These are phyloP conservation scores for Rhizopus sp. DNA, from an alignment of 371 early-diverging fungal genomes.

Conservation along the genomic window DNA sequence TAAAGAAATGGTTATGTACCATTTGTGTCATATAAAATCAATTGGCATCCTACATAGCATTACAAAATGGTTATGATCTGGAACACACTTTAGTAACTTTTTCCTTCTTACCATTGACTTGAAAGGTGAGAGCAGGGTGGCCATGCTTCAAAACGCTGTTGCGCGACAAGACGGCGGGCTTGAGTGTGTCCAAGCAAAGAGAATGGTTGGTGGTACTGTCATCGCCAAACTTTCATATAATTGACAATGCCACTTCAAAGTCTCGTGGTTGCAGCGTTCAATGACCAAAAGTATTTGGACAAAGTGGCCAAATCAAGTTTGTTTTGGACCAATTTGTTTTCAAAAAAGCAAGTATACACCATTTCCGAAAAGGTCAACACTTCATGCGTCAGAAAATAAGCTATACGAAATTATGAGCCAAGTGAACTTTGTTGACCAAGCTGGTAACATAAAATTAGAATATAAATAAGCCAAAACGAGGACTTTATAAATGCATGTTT, in stretches of 20 bases:
- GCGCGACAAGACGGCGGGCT: constrained; percentile 6
- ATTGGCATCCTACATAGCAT: constrained; percentile 17
- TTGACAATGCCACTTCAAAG: too few species aligned
- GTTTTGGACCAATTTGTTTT: too few species aligned
- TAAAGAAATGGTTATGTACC: constrained; percentile 31
- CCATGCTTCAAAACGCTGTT: constrained; percentile 8
- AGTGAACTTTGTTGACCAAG: too few species aligned
- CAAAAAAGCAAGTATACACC: too few species aligned
- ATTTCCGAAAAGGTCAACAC: too few species aligned
- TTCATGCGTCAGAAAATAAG: too few species aligned
- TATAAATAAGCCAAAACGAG: too few species aligned
- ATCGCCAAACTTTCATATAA: constrained; percentile 26
- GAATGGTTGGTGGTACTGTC: constrained; percentile 31
- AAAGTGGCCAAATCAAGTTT: constrained; percentile 11
- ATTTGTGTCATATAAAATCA: constrained; percentile 35
- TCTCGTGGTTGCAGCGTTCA: too few species aligned
- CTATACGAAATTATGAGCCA: too few species aligned
- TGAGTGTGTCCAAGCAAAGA: constrained; percentile 29
- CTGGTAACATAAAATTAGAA: too few species aligned
- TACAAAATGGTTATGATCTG: constrained; percentile 25
- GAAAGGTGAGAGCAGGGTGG: constrained; percentile 14
- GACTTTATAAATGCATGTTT: too few species aligned
- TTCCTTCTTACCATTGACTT: constrained; percentile 21
- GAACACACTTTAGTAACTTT: constrained; percentile 19
- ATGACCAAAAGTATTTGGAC: constrained; percentile 34